Evolutionary conservation across 73 alveolate species (phyloP).

Genomic region (Symbiodinium natans): DNA sequence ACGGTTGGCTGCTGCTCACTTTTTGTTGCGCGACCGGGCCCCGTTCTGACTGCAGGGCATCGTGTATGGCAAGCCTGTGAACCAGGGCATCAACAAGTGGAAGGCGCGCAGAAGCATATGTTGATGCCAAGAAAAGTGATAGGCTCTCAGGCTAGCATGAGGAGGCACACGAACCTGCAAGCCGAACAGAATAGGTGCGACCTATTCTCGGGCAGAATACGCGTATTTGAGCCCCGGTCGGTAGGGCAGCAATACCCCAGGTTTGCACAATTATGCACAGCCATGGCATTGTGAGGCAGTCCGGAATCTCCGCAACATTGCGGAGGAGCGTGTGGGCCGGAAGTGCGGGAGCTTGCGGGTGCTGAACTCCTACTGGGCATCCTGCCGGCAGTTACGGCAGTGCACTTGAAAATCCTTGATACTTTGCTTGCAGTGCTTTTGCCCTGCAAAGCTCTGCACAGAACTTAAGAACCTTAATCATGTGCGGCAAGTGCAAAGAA

Average conservation of each 20-base stretch:
- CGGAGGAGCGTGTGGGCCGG: constrained; percentile 99
- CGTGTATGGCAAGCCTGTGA: constrained; percentile 99
- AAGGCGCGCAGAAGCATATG: constrained; percentile 95
- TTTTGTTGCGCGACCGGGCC: too few species aligned
- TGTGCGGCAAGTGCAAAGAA: too few species aligned
- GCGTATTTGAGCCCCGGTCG: background rate
- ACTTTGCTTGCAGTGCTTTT: too few species aligned
- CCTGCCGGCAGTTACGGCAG: background rate
- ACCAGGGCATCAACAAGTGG: constrained; percentile 99
- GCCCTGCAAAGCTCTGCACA: too few species aligned
- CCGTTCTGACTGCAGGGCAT: too few species aligned
- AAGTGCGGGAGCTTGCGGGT: constrained; percentile 98
- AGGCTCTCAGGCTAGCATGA: background rate
- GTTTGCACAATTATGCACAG: background rate
- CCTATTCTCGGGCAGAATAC: background rate
- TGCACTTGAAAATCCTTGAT: too few species aligned
- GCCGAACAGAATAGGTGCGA: background rate
- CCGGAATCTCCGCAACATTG: constrained; percentile 98
- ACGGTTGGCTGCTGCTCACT: background rate
- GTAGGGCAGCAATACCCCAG: background rate
- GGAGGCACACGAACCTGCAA: background rate
- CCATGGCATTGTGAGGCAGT: background rate
- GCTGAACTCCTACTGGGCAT: constrained; percentile 99
- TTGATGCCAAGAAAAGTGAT: background rate
- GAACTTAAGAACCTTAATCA: too few species aligned